These are phyloP conservation scores for Paraphysoderma sedebokerense DNA, from an alignment of 371 early-diverging fungal genomes.

Conservation along the genomic window DNA sequence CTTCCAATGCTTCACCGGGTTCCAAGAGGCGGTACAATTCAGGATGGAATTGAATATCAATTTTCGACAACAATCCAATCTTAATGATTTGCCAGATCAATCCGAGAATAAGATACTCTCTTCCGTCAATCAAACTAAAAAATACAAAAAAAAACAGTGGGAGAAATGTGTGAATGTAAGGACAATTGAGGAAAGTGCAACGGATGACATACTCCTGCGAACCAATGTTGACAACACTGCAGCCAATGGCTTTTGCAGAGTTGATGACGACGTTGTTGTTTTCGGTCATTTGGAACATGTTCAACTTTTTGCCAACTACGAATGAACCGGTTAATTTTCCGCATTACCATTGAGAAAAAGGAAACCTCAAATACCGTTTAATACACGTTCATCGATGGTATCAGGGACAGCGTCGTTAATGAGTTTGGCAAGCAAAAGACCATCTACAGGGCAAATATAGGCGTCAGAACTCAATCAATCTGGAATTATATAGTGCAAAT, in stretches of 20 bases:
- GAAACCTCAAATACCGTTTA: no score
- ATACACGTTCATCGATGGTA: conserved; percentile 93
- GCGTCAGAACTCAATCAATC: no score
- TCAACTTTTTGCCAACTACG: conserved; percentile 52
- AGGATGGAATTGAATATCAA: conserved; percentile 90
- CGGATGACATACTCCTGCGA: no score
- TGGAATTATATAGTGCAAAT: no score
- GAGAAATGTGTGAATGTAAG: no score
- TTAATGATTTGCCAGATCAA: conserved; percentile 97
- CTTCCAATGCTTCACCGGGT: conserved; percentile 76
- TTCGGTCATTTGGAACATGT: conserved; percentile 89
- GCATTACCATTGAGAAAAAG: no score
- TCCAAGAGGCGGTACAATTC: conserved; percentile 88
- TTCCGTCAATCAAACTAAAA: conserved; percentile 85
- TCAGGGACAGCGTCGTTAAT: conserved; percentile 92
- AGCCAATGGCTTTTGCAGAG: conserved; percentile 94
- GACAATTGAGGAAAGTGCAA: no score
- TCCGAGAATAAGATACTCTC: conserved; percentile 86
- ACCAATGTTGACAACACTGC: conserved; percentile 80
- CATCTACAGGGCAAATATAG: no score
- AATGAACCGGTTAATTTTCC: no score
- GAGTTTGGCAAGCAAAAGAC: conserved; percentile 84
- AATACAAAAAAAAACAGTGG: no score
- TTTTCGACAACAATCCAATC: conserved; percentile 80
- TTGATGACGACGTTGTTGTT: conserved; percentile 94